These are phyloP conservation scores for Globisporangium yorkense DNA, from an alignment of 352 stramenopile genomes.

Conservation along the genomic window DNA sequence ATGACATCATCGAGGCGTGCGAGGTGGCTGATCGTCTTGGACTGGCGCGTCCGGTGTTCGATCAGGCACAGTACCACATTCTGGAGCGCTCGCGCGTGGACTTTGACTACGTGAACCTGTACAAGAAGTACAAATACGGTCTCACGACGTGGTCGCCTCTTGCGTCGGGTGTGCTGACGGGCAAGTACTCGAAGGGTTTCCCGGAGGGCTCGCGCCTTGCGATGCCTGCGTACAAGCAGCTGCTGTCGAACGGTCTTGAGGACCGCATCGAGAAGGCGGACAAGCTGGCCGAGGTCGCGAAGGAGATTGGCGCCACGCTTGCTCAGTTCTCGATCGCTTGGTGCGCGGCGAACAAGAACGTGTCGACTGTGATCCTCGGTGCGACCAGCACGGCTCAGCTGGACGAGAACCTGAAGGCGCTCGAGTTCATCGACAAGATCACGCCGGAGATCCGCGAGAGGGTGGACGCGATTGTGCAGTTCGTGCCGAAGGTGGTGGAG, in stretches of 20 bases:
- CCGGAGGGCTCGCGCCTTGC: conserved; percentile 61
- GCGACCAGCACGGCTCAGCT: conserved; percentile 40
- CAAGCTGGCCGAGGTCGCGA: conserved; percentile 44
- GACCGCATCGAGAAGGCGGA: conserved; percentile 40
- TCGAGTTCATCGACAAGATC: conserved; percentile 62
- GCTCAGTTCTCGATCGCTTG: conserved; percentile 54
- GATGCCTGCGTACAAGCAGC: conserved; percentile 39
- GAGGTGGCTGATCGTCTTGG: conserved; percentile 31
- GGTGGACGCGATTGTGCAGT: conserved; percentile 65
- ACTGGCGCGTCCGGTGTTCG: conserved; percentile 24
- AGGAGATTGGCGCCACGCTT: conserved; percentile 54
- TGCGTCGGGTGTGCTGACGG: conserved; percentile 60
- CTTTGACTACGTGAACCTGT: too few species aligned
- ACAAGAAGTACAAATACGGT: too few species aligned
- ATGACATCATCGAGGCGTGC: conserved; percentile 20
- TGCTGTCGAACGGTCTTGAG: conserved; percentile 43
- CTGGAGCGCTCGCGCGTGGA: conserved; percentile 27
- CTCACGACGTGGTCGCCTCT: conserved; percentile 67
- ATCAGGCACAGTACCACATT: conserved; percentile 61
- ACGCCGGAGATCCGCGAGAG: conserved; percentile 58
- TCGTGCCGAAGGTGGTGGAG: conserved; percentile 24
- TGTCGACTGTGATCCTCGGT: conserved; percentile 30
- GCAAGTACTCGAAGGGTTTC: conserved; percentile 80
- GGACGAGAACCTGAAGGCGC: conserved; percentile 69
- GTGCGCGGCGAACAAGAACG: conserved; percentile 45